These are phyloP conservation scores for Knufia petricola DNA, from an alignment of 2,329 filamentous ascomycete genomes.

Conservation along the genomic window DNA sequence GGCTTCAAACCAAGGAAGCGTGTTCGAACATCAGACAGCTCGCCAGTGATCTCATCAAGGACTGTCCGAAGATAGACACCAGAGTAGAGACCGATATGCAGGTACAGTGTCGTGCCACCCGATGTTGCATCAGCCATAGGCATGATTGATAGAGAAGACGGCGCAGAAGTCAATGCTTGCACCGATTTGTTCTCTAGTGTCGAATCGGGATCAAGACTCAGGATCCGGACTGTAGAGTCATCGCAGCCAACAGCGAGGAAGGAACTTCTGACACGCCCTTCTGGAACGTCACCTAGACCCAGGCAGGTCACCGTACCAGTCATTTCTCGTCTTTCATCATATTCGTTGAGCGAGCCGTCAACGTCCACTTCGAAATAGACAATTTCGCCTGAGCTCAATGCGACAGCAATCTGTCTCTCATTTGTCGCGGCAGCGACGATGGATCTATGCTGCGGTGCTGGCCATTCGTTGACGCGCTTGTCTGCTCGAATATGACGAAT, in stretches of 20 bases:
- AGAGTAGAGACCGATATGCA: conserved; percentile 92
- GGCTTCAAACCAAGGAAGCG: conserved; percentile 88
- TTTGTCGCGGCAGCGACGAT: conserved; percentile 94
- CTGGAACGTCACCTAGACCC: conserved; percentile 86
- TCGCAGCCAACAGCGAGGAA: conserved; percentile 95
- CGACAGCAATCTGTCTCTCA: conserved; percentile 82
- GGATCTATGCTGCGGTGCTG: conserved; percentile 81
- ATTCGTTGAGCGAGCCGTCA: conserved; percentile 83
- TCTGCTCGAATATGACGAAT: conserved; percentile 79
- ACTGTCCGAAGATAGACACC: conserved; percentile 94
- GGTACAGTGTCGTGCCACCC: conserved; percentile 77
- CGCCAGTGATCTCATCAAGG: conserved; percentile 88
- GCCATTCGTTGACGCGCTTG: conserved; percentile 81
- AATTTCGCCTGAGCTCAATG: conserved; percentile 90
- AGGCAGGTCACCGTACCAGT: conserved; percentile 88
- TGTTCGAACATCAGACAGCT: conserved; percentile 86
- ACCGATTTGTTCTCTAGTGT: conserved; percentile 90
- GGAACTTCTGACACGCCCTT: conserved; percentile 77
- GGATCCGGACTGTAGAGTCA: conserved; percentile 87
- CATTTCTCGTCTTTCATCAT: conserved; percentile 92
- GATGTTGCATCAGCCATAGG: conserved; percentile 90
- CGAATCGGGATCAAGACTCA: conserved; percentile 80
- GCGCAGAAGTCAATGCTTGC: conserved; percentile 82
- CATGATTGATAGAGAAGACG: conserved; percentile 82
- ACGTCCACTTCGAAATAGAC: conserved; percentile 97